Conservation (phyloP, 139 green algal genomes). For the Chlamydomonas incerta region DNA sequence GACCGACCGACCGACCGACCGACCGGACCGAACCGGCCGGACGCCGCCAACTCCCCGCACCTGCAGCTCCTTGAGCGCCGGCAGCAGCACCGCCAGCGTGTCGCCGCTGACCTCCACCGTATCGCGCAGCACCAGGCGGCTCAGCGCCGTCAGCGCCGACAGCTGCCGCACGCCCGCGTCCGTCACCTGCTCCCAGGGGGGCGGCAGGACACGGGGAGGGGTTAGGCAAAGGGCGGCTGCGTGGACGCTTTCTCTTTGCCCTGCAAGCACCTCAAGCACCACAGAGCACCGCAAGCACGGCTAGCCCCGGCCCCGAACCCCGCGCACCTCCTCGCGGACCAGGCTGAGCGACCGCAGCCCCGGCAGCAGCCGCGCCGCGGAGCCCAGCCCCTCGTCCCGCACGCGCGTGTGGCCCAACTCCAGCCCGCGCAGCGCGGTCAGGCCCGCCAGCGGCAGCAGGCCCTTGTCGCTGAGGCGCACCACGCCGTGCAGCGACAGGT, state of each 20-base stretch:
- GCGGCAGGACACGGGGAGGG: too few relatives aligned
- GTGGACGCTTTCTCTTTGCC: too few relatives aligned
- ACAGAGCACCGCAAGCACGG: too few relatives aligned
- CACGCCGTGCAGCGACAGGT: conserved; percentile 51
- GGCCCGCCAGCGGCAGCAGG: conserved; percentile 36
- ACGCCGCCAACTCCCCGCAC: too few relatives aligned
- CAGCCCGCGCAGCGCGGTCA: conserved; percentile 36
- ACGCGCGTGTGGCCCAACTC: conserved; percentile 52
- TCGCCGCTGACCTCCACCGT: conserved; percentile 13
- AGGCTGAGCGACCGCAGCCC: not conserved
- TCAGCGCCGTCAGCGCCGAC: conserved; percentile 2
- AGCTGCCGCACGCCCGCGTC: conserved; percentile 44
- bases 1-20: too few relatives aligned
- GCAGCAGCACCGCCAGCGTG: conserved; percentile 36
- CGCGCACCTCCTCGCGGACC: not conserved
- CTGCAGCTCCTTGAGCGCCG: conserved; percentile 27
- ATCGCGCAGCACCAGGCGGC: conserved; percentile 28
- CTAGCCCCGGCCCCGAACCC: too few relatives aligned
- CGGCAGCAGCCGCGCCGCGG: not conserved
- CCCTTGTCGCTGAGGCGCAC: conserved; percentile 51
- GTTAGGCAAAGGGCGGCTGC: too few relatives aligned
- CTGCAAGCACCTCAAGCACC: too few relatives aligned
- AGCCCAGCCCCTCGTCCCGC: conserved; percentile 53
- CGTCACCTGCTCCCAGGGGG: conserved; percentile 15
- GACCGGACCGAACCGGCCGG: too few relatives aligned